Percentiles rank a stretch among this genome's conserved stretches.
Evolutionary conservation across 2,329 filamentous ascomycete genomes (phyloP).

Genomic region (Alternaria triticina): DNA sequence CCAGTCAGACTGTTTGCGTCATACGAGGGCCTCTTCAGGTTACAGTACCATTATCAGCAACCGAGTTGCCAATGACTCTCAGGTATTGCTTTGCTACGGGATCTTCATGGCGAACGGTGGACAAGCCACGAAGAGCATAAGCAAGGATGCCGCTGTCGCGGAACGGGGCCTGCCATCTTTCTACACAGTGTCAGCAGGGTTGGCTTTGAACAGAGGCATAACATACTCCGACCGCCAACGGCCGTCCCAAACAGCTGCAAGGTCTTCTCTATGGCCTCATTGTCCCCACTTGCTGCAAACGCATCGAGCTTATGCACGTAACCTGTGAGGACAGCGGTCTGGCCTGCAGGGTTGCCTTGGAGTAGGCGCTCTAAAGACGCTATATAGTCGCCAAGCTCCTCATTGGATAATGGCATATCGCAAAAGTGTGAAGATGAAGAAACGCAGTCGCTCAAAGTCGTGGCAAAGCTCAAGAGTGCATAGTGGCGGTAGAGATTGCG

Average conservation of each 20-base stretch:
- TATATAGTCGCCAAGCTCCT: conserved; percentile 24
- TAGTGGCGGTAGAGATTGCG: conserved; percentile 5
- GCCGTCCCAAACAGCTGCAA: conserved; percentile 41
- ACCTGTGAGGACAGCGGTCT: conserved; percentile 21
- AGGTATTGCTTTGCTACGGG: conserved; percentile 42
- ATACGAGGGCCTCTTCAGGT: neutral
- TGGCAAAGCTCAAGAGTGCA: conserved; percentile 16
- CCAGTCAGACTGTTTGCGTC: conserved; percentile 22
- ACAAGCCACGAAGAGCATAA: conserved; percentile 33
- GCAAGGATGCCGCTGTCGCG: conserved; percentile 37
- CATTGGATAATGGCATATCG: conserved; percentile 26
- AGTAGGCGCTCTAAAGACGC: conserved; percentile 23
- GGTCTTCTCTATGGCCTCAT: conserved; percentile 20
- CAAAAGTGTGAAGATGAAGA: conserved; percentile 5
- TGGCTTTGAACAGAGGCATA: neutral
- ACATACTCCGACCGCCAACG: conserved; percentile 40
- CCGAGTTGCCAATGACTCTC: conserved; percentile 47
- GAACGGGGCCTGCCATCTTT: conserved; percentile 38
- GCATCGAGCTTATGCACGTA: conserved; percentile 22
- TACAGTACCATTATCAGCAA: conserved; percentile 45
- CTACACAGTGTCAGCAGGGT: conserved; percentile 36
- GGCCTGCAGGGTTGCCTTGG: conserved; percentile 19
- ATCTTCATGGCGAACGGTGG: conserved; percentile 21
- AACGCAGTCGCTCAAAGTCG: conserved; percentile 6
- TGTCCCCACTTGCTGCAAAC: conserved; percentile 12